Evolutionary conservation across 2,329 filamentous ascomycete species (phyloP).

Genomic region (Aspergillus novoparasiticus): DNA sequence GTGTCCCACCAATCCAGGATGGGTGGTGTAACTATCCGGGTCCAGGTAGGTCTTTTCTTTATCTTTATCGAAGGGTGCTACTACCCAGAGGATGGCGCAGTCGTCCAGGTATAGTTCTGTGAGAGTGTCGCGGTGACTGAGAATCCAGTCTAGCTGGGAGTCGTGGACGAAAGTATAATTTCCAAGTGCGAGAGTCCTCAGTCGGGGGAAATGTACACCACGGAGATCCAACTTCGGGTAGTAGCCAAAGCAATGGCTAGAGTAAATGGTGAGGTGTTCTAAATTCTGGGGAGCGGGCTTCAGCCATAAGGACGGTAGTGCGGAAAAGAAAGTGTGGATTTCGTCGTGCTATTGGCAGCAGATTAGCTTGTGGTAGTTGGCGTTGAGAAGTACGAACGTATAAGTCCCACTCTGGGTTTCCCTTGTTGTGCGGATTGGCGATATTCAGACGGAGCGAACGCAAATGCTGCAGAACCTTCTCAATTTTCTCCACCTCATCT

Average conservation of each 20-base stretch:
- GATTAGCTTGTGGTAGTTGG: background rate
- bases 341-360: background rate
- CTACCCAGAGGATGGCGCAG: conserved; percentile 39
- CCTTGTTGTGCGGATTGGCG: background rate
- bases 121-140: conserved; percentile 42
- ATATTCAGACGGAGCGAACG: conserved; percentile 12
- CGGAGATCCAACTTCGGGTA: conserved; percentile 43
- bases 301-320: conserved; percentile 13
- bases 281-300: conserved; percentile 17
- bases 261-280: conserved; percentile 44
- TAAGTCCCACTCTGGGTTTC: background rate
- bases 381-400: background rate
- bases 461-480: conserved; percentile 1
- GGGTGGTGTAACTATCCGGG: background rate
- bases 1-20: background rate
- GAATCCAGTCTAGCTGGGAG: conserved; percentile 51
- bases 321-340: conserved; percentile 9
- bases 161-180: conserved; percentile 49
- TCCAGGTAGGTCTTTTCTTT: background rate
- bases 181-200: conserved; percentile 45
- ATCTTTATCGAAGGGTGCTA: conserved; percentile 3
- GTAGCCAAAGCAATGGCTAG: conserved; percentile 44
- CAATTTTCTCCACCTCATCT: background rate
- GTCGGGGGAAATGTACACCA: conserved; percentile 38
- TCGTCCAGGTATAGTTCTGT: conserved; percentile 48